A percentile compares a stretch with the other conserved stretches of the same genome.
These are phyloP conservation scores for Stephania japonica DNA, from an alignment of 164 flowering plant species.

Conservation along the genomic window DNA sequence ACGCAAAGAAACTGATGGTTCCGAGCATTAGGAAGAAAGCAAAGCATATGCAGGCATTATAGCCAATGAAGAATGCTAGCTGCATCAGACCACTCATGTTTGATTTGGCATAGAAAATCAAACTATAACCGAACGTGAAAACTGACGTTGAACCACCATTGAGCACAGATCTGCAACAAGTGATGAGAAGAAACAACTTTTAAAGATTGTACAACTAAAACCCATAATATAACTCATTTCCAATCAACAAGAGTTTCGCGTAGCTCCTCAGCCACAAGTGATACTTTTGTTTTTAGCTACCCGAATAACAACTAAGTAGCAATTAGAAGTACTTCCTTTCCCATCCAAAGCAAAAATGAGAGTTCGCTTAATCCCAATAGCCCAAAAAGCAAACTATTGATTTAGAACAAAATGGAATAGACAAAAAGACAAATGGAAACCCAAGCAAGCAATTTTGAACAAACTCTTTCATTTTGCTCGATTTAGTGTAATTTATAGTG, in stretches of 20 bases:
- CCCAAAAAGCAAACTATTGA: background rate
- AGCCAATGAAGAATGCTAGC: slow-evolving; percentile 54
- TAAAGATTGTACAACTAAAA: background rate
- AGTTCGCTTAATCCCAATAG: background rate
- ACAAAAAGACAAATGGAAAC: background rate
- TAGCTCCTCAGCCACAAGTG: no score
- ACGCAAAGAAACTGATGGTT: slow-evolving; percentile 54
- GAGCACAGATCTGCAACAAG: slow-evolving; percentile 56
- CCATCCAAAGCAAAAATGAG: no score
- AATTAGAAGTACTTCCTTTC: no score
- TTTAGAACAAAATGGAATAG: background rate
- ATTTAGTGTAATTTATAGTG: no score
- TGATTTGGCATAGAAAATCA: slow-evolving; percentile 56
- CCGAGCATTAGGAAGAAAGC: slow-evolving; percentile 75
- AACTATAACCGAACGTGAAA: slow-evolving; percentile 60
- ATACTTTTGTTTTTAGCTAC: no score
- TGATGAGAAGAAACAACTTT: slow-evolving; percentile 5
- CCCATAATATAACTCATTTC: no score
- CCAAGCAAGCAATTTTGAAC: background rate
- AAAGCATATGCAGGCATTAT: slow-evolving; percentile 70
- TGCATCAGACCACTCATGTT: slow-evolving; percentile 70
- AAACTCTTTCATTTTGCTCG: no score
- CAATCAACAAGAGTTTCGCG: no score
- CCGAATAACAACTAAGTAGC: no score
- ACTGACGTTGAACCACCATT: slow-evolving; percentile 69